Evolutionary conservation across 2,329 filamentous ascomycete genomes (phyloP).

Genomic region (Capronia epimyces): DNA sequence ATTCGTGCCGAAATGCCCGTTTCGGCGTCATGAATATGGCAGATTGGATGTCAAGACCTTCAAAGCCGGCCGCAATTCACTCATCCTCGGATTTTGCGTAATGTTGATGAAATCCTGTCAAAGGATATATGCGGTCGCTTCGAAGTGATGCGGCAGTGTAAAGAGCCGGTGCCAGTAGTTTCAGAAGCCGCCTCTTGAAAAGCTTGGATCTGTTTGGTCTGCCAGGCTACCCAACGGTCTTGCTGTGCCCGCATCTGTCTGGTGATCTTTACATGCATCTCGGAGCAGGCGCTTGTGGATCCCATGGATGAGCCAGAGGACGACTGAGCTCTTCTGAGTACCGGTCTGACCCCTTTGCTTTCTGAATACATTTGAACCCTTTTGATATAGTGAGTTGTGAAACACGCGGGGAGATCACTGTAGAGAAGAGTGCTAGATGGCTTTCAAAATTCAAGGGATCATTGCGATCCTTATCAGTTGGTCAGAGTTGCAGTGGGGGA

Average conservation of each 20-base stretch:
- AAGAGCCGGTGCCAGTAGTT: constrained; percentile 2
- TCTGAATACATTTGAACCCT: constrained; percentile 5
- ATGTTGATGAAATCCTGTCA: constrained; percentile 13
- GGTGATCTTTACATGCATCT: constrained; percentile 21
- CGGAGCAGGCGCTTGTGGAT: constrained; percentile 7
- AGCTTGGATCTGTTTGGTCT: constrained; percentile 18
- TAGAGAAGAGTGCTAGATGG: not conserved
- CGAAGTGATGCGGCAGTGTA: constrained; percentile 12
- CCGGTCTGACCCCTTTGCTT: not conserved
- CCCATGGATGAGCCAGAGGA: constrained; percentile 13
- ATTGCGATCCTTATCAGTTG: not conserved
- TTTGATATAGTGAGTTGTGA: not conserved
- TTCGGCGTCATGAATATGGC: constrained; percentile 37
- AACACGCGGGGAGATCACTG: not conserved
- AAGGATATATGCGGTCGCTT: constrained; percentile 21
- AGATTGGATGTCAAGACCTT: constrained; percentile 1
- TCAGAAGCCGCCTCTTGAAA: constrained; percentile 13
- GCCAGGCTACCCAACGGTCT: constrained; percentile 21
- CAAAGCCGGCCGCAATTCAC: constrained; percentile 33
- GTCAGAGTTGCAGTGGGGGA: not conserved
- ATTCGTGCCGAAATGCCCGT: constrained; percentile 35
- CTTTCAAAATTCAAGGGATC: not conserved
- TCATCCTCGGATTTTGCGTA: constrained; percentile 20
- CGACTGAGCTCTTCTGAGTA: constrained; percentile 8
- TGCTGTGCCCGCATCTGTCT: constrained; percentile 22